phyloP scores from a whole-genome alignment of 2,329 filamentous ascomycete genomes.

The Coniochaeta ligniaria region DNA sequence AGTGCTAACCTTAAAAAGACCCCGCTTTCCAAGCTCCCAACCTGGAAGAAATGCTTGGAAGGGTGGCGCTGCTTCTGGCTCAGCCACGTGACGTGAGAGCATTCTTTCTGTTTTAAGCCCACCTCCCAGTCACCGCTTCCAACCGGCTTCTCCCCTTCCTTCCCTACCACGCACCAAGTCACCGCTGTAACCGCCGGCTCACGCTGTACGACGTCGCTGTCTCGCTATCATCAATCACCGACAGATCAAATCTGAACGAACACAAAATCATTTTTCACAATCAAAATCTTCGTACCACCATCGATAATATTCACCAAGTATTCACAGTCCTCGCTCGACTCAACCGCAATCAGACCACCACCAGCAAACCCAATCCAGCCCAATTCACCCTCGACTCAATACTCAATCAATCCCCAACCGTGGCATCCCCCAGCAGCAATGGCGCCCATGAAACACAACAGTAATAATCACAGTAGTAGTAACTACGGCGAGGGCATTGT shows the following conservation, averaged over 20 bases:
- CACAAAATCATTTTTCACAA: too few species aligned
- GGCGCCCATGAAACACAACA: slow-evolving; percentile 66
- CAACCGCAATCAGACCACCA: neutral
- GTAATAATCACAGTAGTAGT: slow-evolving; percentile 67
- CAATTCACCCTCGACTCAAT: neutral
- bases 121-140: neutral
- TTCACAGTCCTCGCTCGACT: neutral
- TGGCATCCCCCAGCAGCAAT: slow-evolving; percentile 34
- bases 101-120: neutral
- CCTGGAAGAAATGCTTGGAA: neutral
- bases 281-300: neutral
- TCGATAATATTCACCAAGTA: neutral
- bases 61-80: neutral
- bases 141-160: neutral
- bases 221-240: neutral
- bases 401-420: slow-evolving; percentile 9
- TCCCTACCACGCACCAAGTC: neutral
- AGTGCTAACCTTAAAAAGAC: too few species aligned
- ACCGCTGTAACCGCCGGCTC: neutral
- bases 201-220: neutral
- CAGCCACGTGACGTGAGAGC: neutral
- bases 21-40: neutral
- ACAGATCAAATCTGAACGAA: neutral
- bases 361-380: neutral
- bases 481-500: slow-evolving; percentile 64